A percentile compares a stretch with the other conserved stretches of the same genome.
Conservation (phyloP, 768 basidiomycete species). For the Lentinula raphanica region DNA sequence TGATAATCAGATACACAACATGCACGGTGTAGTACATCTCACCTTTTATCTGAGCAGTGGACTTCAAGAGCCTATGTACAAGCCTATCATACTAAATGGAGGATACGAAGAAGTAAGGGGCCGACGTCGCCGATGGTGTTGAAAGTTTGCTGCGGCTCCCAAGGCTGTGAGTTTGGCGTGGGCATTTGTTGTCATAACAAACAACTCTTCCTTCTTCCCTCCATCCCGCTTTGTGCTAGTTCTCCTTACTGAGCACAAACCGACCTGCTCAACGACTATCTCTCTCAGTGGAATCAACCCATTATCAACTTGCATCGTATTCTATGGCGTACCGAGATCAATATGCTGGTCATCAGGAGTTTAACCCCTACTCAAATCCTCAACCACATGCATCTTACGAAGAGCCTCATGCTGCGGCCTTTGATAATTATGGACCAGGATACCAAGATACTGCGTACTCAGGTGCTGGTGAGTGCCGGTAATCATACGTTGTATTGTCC, state of each 20-base stretch:
- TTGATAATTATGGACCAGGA: constrained; percentile 33
- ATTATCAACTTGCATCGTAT: constrained; percentile 2
- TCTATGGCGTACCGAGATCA: constrained; percentile 57
- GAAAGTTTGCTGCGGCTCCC: background rate
- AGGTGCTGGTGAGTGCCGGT: constrained; percentile 9
- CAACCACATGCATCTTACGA: constrained; percentile 52
- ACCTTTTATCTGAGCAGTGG: too few relatives aligned
- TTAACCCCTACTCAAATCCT: constrained; percentile 41
- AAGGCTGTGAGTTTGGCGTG: background rate
- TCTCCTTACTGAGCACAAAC: background rate
- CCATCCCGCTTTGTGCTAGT: background rate
- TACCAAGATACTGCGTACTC: constrained; percentile 21
- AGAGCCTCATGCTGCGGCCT: constrained; percentile 25
- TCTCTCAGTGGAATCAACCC: background rate
- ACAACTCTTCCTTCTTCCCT: background rate
- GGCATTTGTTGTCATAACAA: background rate
- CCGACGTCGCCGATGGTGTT: background rate
- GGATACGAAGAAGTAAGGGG: too few relatives aligned
- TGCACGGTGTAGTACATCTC: too few relatives aligned
- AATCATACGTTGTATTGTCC: background rate
- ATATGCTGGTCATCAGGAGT: constrained; percentile 33
- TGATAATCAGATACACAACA: too few relatives aligned
- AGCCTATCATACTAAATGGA: too few relatives aligned
- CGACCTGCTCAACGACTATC: background rate
- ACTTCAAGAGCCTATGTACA: too few relatives aligned